Evolutionary conservation across 495 filamentous ascomycete genomes (phyloP).

Genomic region (Hamigera avellanea): DNA sequence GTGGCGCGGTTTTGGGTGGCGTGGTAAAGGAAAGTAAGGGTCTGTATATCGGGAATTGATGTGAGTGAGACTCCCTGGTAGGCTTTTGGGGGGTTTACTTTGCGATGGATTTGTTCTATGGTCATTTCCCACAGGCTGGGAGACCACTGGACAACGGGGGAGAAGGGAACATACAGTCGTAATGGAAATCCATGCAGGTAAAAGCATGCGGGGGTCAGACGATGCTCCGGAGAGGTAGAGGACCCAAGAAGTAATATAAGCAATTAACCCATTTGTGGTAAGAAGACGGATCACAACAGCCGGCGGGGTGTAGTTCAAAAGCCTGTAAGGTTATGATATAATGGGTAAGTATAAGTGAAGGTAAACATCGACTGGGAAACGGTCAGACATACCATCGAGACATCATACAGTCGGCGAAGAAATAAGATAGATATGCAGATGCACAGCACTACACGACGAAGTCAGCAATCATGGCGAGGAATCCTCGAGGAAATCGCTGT

Average conservation of each 20-base stretch:
- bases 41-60: slow-evolving; percentile 30
- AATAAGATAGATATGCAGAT: slow-evolving; percentile 77
- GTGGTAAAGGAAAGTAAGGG: slow-evolving; percentile 69
- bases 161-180: slow-evolving; percentile 45
- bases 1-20: slow-evolving; percentile 70
- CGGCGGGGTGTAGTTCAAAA: slow-evolving; percentile 76
- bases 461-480: slow-evolving; percentile 1
- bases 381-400: slow-evolving; percentile 62
- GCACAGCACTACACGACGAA: slow-evolving; percentile 52
- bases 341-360: neutral
- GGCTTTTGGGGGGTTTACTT: no score
- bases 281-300: slow-evolving; percentile 77
- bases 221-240: slow-evolving; percentile 65
- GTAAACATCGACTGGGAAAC: neutral
- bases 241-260: slow-evolving; percentile 70
- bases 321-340: slow-evolving; percentile 38
- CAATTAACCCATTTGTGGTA: slow-evolving; percentile 67
- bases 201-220: slow-evolving; percentile 63
- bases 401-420: slow-evolving; percentile 89
- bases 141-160: no score
- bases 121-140: neutral
- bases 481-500: slow-evolving; percentile 1
- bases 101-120: neutral
- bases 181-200: slow-evolving; percentile 79
- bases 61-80: no score